Percentiles rank a stretch among this genome's conserved stretches.
Evolutionary conservation across 2,329 filamentous ascomycete species (phyloP).

Genomic region (Juglanconis sp.): DNA sequence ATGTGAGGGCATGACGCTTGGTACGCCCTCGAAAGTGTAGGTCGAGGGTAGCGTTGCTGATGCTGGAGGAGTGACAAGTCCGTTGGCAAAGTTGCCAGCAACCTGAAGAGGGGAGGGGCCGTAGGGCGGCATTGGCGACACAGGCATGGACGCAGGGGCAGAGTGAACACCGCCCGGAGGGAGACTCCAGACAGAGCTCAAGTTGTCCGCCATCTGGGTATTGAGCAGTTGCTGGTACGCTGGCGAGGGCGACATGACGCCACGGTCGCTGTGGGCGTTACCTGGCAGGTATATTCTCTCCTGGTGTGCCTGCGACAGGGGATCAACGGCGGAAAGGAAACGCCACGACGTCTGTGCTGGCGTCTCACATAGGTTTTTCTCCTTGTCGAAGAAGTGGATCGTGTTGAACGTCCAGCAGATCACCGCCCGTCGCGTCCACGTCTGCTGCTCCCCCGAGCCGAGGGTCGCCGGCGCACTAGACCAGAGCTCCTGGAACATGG

Average conservation of each 20-base stretch:
- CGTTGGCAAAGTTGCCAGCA: conserved; percentile 49
- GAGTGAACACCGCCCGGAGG: conserved; percentile 4
- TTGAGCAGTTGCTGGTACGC: conserved; percentile 49
- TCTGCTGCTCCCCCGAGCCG: conserved; percentile 24
- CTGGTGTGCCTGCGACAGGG: conserved; percentile 57
- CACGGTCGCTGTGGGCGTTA: conserved; percentile 29
- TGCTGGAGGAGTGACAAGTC: conserved; percentile 55
- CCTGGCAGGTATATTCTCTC: conserved; percentile 38
- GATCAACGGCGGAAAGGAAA: conserved; percentile 59
- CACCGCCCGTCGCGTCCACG: conserved; percentile 57
- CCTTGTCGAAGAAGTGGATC: conserved; percentile 41
- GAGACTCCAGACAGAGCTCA: conserved; percentile 42
- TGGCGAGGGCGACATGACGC: conserved; percentile 53
- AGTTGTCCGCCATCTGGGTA: conserved; percentile 56
- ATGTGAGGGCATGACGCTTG: conserved; percentile 20
- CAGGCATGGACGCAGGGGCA: conserved; percentile 15
- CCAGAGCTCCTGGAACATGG: conserved; percentile 67
- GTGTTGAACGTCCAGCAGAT: conserved; percentile 63
- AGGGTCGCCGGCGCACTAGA: conserved; percentile 43
- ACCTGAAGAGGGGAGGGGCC: conserved; percentile 30
- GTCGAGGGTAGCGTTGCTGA: conserved; percentile 48
- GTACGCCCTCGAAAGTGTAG: conserved; percentile 42
- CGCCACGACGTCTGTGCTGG: conserved; percentile 57
- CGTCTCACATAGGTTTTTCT: conserved; percentile 43
- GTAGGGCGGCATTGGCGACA: conserved; percentile 10